Evolutionary conservation across 2,329 filamentous ascomycete species (phyloP).

Genomic region (Penicillium sp.): DNA sequence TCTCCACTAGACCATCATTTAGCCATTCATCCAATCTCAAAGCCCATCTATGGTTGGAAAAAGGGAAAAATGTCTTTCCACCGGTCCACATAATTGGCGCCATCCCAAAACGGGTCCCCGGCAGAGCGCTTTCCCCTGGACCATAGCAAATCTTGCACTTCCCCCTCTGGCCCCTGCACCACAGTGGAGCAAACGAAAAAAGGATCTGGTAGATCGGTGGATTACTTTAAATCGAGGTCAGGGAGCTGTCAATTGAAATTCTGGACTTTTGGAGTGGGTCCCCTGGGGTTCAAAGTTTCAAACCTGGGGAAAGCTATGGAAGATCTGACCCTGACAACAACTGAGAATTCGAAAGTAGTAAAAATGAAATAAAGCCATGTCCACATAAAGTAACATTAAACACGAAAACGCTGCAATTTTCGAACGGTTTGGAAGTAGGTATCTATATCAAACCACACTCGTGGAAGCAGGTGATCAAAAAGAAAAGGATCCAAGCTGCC

Average conservation of each 20-base stretch:
- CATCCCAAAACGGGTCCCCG: constrained; percentile 9
- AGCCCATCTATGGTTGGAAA: background rate
- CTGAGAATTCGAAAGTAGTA: too few species aligned
- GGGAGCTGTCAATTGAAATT: constrained; percentile 12
- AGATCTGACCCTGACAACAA: background rate
- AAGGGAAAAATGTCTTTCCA: constrained; percentile 5
- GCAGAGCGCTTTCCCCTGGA: constrained; percentile 19
- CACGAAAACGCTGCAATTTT: constrained; percentile 13
- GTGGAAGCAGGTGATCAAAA: constrained; percentile 1
- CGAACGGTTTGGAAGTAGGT: constrained; percentile 12
- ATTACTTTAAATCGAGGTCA: background rate
- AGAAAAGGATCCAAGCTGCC: background rate
- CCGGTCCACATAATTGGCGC: background rate
- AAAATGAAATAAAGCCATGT: background rate
- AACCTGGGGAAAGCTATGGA: background rate
- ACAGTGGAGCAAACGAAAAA: constrained; percentile 5
- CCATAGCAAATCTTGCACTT: background rate
- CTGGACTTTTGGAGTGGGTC: constrained; percentile 4
- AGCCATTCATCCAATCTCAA: background rate
- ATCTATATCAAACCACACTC: constrained; percentile 16
- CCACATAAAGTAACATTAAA: constrained; percentile 1
- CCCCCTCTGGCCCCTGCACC: constrained; percentile 1
- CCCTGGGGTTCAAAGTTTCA: constrained; percentile 5
- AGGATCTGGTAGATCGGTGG: constrained; percentile 9
- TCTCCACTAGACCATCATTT: background rate